Evolutionary conservation across 805 yeast species (phyloP), one percentile per base, ranked within the genome.

Genomic region (Metschnikowia proteae): DNA sequence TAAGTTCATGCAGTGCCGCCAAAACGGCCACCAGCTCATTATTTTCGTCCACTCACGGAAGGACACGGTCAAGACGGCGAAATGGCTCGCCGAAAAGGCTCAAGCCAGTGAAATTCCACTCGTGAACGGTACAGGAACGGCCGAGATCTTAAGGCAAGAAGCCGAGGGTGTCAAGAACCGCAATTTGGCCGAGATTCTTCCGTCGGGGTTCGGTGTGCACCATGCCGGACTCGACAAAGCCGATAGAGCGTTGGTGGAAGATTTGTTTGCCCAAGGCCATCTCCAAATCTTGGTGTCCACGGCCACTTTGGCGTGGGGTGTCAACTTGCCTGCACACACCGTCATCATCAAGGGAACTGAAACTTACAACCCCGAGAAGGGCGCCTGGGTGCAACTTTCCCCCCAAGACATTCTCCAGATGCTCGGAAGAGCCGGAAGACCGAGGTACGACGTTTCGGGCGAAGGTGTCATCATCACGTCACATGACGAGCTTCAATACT

Each of bases 361-460:
- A 60, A 83, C 90, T 0, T 94, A 95, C 60, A 86, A 94, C 4
- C 97, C 99, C 0, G 94, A 86, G 54, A 80, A 79, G 53, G 96
- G 97, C 47, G 69, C 79, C 5, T 92, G 98, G 97, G 82, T 82
- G 2, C 94, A 88, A 60, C 70, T 92, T n/a, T 84, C 96, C 0
- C 95, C 97, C 0, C 99, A 92, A 60, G 98, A 94, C 67, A 85
- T 92, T 34, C 66, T 92, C 7, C 99, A 92, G 68, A 92, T 92
- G 98, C 74, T 92, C n/a, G 98, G 98, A 33, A 81, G 98, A 71
- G 98, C 98, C 17, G 98, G 98, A 57, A 79, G 99, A 66, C 99
- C 99, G 0, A 76, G 97, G 46, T 94, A 86, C 67, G 99, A 92
- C 65, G 82, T 82, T 13, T 80, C 82, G 59, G 99, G 99, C 59